Evolutionary conservation across 129 eudicot species (phyloP), one percentile per base, ranked within the genome.

Genomic region (Kitagawia praeruptora): DNA sequence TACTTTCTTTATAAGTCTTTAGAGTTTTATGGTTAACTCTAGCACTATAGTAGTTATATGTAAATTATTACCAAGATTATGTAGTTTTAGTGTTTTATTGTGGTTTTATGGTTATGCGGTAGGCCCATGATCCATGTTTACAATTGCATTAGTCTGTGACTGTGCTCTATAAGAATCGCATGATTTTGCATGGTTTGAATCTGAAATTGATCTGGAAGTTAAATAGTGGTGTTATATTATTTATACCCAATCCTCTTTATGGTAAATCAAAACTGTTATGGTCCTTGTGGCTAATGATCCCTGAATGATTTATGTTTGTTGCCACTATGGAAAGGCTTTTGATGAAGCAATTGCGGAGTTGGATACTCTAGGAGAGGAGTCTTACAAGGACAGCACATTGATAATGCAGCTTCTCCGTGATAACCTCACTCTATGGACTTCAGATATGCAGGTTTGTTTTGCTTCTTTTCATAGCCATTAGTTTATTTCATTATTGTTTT

Each of bases 341-440:
- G 87, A 85, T 67, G 87, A 85, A 64, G 87, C 87, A 0, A 85
- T 85, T 71, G 84, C 87, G 21, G 87, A 85, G 77, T 53, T 85
- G 84, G 87, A 85, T 79, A 81, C 87, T 14, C 81, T 84, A 21
- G 87, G 87, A 23, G 87, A 84, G 72, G 87, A 84, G 39, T 84
- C 87, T 31, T 85, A 81, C 84, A 84, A 81, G 77, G 87, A 84
- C 79, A 79, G 83, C 83, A 83, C 86, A 0, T 31, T 80, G 75
- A 84, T 84, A 9, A 84, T 84, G 87, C 84, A 84, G 77, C 87
- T 81, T 80, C 87, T 83, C 58, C 83, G 86, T 79, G 83, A 83
- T 41, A 83, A 83, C 82, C 79, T 83, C 39, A 78, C 86, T 64
- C 76, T 80, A 70, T 84, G 87, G 87, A 84, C 87, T 77, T 85